Conservation (phyloP, 768 basidiomycete species). For the Phylloporus sp. region DNA sequence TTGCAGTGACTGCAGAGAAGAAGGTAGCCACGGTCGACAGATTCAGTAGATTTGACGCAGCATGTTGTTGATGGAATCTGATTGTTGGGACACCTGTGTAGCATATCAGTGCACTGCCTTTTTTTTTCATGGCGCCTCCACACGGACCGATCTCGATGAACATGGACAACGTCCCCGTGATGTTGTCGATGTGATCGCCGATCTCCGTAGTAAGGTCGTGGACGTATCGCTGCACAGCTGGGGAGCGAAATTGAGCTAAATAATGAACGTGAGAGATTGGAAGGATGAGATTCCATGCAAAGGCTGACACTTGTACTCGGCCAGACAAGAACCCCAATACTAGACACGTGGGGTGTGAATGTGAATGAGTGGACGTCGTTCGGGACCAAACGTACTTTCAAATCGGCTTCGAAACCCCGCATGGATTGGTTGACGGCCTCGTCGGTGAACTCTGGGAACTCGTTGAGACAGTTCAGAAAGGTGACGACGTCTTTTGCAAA, state of each 20-base stretch:
- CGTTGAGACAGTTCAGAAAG: slow-evolving; percentile 49
- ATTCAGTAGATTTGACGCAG: slow-evolving; percentile 44
- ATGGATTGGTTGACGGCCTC: slow-evolving; percentile 49
- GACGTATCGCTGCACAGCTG: slow-evolving; percentile 51
- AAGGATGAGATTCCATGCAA: background rate
- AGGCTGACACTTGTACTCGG: slow-evolving; percentile 40
- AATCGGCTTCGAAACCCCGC: slow-evolving; percentile 44
- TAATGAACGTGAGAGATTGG: slow-evolving; percentile 7
- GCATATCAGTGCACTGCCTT: slow-evolving; percentile 25
- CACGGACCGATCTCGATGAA: slow-evolving; percentile 51
- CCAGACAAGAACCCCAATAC: slow-evolving; percentile 53
- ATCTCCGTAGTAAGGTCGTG: slow-evolving; percentile 48
- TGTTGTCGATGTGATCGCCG: slow-evolving; percentile 50
- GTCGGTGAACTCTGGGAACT: slow-evolving; percentile 53
- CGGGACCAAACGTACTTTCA: slow-evolving; percentile 36
- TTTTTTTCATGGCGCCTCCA: slow-evolving; percentile 9
- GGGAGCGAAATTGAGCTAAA: slow-evolving; percentile 46
- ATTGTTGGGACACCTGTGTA: slow-evolving; percentile 49
- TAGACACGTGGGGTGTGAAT: slow-evolving; percentile 21
- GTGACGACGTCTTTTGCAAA: slow-evolving; percentile 49
- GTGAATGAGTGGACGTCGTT: background rate
- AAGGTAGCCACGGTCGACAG: slow-evolving; percentile 51
- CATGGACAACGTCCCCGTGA: slow-evolving; percentile 44
- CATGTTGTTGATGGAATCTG: slow-evolving; percentile 50
- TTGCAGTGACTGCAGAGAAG: slow-evolving; percentile 51